A percentile compares a stretch with the other conserved stretches of the same genome.
phyloP scores from a whole-genome alignment of 2,329 filamentous ascomycete genomes.

The Tolypocladium sp. region DNA sequence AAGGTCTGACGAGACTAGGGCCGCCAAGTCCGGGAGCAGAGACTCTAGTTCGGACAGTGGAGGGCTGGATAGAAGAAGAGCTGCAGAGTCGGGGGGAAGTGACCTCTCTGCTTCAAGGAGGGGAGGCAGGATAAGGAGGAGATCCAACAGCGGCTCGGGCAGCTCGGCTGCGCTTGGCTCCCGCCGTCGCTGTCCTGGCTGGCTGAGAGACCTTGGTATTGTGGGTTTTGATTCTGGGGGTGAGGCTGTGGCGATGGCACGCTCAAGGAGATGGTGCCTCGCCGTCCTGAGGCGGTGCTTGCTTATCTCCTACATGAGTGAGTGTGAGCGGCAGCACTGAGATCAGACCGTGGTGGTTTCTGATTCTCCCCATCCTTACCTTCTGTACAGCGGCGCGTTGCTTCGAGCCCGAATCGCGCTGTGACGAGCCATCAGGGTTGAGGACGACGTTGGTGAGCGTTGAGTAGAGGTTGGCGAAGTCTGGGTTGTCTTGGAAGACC shows the following conservation, averaged over 20 bases:
- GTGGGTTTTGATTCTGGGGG: slow-evolving; percentile 14
- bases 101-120: slow-evolving; percentile 29
- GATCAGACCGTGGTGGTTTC: not conserved
- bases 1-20: slow-evolving; percentile 39
- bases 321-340: not conserved
- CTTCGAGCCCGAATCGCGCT: slow-evolving; percentile 37
- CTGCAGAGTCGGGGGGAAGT: slow-evolving; percentile 24
- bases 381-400: slow-evolving; percentile 40
- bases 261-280: slow-evolving; percentile 40
- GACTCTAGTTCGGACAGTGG: slow-evolving; percentile 37
- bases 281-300: slow-evolving; percentile 36
- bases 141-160: slow-evolving; percentile 38
- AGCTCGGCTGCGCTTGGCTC: slow-evolving; percentile 13
- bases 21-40: slow-evolving; percentile 37
- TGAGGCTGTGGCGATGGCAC: slow-evolving; percentile 38
- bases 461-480: slow-evolving; percentile 49
- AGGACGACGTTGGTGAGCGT: slow-evolving; percentile 44
- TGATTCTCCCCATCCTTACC: slow-evolving; percentile 22
- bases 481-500: slow-evolving; percentile 46
- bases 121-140: slow-evolving; percentile 45
- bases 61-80: slow-evolving; percentile 38
- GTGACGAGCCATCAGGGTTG: slow-evolving; percentile 49
- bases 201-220: slow-evolving; percentile 1
- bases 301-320: slow-evolving; percentile 34
- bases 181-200: slow-evolving; percentile 5